These are phyloP conservation scores for Backusella luteola DNA, from an alignment of 192 early-diverging fungal genomes.

Conservation along the genomic window DNA sequence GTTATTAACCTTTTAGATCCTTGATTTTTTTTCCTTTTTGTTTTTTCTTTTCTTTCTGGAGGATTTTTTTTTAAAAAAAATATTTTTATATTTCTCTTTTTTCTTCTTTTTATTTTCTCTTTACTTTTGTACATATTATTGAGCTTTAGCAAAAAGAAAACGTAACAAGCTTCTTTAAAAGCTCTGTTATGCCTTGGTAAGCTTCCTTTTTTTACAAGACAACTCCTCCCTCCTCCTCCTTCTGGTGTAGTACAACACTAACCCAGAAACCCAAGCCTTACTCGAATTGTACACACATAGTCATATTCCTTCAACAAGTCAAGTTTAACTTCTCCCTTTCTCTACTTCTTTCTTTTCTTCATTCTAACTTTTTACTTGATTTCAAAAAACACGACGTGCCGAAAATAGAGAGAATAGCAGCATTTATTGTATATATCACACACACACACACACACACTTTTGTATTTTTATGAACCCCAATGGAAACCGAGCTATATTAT, in stretches of 20 bases:
- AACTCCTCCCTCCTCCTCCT: neutral
- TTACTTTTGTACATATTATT: neutral
- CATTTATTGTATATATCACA: slow-evolving; percentile 3
- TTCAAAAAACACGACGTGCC: neutral
- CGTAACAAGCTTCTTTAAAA: neutral
- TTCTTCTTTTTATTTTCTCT: neutral
- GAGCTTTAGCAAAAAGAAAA: neutral
- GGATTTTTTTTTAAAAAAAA: neutral
- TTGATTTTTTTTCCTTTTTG: neutral
- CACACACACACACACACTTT: neutral
- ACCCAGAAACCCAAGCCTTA: neutral
- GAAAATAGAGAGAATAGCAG: neutral
- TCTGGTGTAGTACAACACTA: neutral
- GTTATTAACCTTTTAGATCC: neutral
- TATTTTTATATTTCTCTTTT: neutral
- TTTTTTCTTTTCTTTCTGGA: neutral
- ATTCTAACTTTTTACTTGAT: slow-evolving; percentile 12
- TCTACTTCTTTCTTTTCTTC: slow-evolving; percentile 13
- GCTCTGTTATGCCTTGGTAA: neutral
- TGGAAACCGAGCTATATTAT: slow-evolving; percentile 7
- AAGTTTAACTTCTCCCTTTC: slow-evolving; percentile 4
- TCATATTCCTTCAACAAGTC: neutral
- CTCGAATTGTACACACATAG: neutral
- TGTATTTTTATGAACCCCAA: slow-evolving; percentile 6
- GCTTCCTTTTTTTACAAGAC: neutral